Evolutionary conservation across 2,329 filamentous ascomycete genomes (phyloP).

Genomic region (Pestalotiopsis sp.): DNA sequence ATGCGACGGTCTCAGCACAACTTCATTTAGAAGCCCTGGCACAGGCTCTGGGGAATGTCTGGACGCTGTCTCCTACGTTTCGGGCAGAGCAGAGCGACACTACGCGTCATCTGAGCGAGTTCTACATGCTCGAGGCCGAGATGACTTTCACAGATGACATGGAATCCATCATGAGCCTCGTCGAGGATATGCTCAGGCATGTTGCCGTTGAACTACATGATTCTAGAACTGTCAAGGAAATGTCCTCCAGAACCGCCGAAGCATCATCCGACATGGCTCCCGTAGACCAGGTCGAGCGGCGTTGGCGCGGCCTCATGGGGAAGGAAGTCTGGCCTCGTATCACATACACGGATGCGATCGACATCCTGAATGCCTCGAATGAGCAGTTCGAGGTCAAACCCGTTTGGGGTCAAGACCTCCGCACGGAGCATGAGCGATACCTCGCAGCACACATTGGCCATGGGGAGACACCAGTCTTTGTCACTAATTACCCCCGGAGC

Average conservation of each 20-base stretch:
- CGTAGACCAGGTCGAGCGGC: slow-evolving; percentile 54
- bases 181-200: slow-evolving; percentile 73
- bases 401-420: slow-evolving; percentile 71
- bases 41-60: slow-evolving; percentile 85
- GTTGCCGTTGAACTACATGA: slow-evolving; percentile 39
- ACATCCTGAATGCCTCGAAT: slow-evolving; percentile 61
- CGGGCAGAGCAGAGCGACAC: slow-evolving; percentile 93
- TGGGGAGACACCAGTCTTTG: slow-evolving; percentile 71
- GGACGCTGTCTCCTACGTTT: slow-evolving; percentile 92
- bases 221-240: slow-evolving; percentile 45
- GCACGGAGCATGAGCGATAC: slow-evolving; percentile 91
- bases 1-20: slow-evolving; percentile 92
- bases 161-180: slow-evolving; percentile 71
- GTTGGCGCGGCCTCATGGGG: slow-evolving; percentile 70
- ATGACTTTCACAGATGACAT: slow-evolving; percentile 75
- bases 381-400: slow-evolving; percentile 68
- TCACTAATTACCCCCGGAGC: slow-evolving; percentile 86
- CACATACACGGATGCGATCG: slow-evolving; percentile 78
- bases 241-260: slow-evolving; percentile 39
- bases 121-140: slow-evolving; percentile 98
- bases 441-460: slow-evolving; percentile 63
- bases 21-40: slow-evolving; percentile 91
- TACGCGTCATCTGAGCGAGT: slow-evolving; percentile 90
- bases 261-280: slow-evolving; percentile 45
- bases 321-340: slow-evolving; percentile 71